These are phyloP conservation scores for Betula pendula DNA, from an alignment of 306 rosid genomes.

Conservation along the genomic window DNA sequence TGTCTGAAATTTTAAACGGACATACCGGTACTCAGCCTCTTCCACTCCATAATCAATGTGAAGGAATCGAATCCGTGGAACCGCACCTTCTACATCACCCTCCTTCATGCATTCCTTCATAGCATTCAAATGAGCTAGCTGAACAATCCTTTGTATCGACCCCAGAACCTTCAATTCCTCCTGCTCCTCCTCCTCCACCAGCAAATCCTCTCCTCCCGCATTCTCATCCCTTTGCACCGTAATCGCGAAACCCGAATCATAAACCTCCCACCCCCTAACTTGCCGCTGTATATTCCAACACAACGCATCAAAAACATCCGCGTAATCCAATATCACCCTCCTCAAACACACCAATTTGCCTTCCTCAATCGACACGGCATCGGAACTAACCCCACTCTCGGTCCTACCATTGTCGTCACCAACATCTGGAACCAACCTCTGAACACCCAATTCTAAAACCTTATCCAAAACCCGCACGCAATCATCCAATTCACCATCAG, in stretches of 20 bases:
- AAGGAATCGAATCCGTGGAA: constrained; percentile 67
- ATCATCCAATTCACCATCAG: constrained; percentile 27
- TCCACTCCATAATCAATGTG: constrained; percentile 71
- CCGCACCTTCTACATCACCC: constrained; percentile 54
- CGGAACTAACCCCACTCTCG: constrained; percentile 19
- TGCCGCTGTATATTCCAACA: constrained; percentile 70
- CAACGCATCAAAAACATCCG: constrained; percentile 69
- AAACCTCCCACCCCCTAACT: constrained; percentile 50
- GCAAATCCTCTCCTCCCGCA: constrained; percentile 20
- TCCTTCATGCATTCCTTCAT: constrained; percentile 55
- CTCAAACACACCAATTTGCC: constrained; percentile 57
- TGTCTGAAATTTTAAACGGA: constrained; percentile 2
- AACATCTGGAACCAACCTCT: constrained; percentile 54
- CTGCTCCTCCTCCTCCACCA: constrained; percentile 22
- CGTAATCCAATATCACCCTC: constrained; percentile 54
- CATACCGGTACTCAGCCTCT: constrained; percentile 83
- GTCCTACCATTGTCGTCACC: constrained; percentile 26
- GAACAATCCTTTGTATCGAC: constrained; percentile 61
- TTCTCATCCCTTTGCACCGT: constrained; percentile 40
- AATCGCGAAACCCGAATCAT: constrained; percentile 55
- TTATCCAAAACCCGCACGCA: constrained; percentile 57
- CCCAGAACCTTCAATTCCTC: constrained; percentile 59
- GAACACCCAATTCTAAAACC: constrained; percentile 71
- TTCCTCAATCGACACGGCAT: constrained; percentile 48
- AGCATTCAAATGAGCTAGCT: constrained; percentile 71